Conservation (phyloP, 2,329 filamentous ascomycete genomes). For the Colletotrichum lentis region DNA sequence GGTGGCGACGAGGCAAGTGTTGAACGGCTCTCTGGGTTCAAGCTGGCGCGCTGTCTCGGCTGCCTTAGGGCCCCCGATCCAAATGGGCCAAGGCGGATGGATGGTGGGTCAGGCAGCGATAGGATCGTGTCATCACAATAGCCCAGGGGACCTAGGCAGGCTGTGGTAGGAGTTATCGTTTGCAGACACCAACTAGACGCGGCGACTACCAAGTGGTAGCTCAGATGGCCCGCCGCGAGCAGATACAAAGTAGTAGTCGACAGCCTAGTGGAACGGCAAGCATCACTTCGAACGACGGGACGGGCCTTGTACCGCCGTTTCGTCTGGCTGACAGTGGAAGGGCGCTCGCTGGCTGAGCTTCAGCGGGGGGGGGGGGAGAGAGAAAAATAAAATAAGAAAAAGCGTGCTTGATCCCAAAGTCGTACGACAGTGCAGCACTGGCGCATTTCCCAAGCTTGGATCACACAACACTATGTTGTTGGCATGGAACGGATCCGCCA, state of each 20-base stretch:
- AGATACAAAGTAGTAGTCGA: not conserved
- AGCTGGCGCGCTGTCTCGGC: not conserved
- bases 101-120: not conserved
- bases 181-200: not conserved
- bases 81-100: not conserved
- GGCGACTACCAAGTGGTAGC: not conserved
- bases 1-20: not conserved
- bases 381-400: not conserved
- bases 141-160: not conserved
- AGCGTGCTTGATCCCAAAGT: not conserved
- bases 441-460: conserved; percentile 1
- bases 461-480: not conserved
- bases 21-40: not conserved
- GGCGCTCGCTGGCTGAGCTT: not conserved
- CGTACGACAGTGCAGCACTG: conserved; percentile 2
- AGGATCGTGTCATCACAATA: not conserved
- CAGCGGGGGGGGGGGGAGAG: too few relatives aligned
- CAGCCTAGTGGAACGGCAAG: not conserved
- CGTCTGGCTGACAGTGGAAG: not conserved
- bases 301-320: conserved; percentile 23
- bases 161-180: not conserved
- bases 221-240: not conserved
- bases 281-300: conserved; percentile 11
- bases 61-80: not conserved
- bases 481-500: conserved; percentile 1